Base-by-base conservation (phyloP, 2,329 filamentous ascomycete species). In the Cytospora leucostoma region DNA sequence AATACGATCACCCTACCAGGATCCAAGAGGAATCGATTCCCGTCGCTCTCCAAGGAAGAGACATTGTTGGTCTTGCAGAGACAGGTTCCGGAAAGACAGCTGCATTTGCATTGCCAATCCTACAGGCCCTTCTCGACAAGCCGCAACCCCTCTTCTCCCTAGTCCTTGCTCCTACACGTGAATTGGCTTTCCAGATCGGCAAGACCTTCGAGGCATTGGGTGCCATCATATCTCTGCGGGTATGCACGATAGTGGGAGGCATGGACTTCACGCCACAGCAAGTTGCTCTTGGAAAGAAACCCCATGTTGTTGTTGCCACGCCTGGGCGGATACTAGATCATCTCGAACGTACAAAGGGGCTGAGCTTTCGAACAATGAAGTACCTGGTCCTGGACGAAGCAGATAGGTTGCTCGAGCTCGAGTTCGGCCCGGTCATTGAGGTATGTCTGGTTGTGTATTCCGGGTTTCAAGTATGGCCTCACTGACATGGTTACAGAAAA, bases 1-100 rank as follows among this genome's bases (percentile, higher is more conserved):
- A 90, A 67, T 99, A 93, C 82, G 96, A 89, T 71, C 77, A 84
- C 34, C 92, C 95, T 0, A 99, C 94, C 1, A 89, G 93, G 0
- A 98, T 99, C 68, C 95, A 97, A 75, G 83, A 84, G 58, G 85
- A 96, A 74, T 84, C 93, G 0, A 96, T 98, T 70, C 94, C 94
- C 5, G 72, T 83, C 53, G 93, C 93, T 32, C 82, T 97, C 8
- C 77, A 89, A 70, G 89, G 89, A 57, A 85, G 90, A 72, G 93
- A 97, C 74, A 81, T 97, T 54, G 97, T 99, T 69, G 95, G 93
- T 50, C 83, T 98, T 58, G 95, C 95, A 37, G 94, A 99, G 77
- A 99, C 95, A 0, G 95, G 95, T 69, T 93, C 88, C 72, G 95
- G 95, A 77, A 99, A 98, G 80, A 98, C 95, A 0, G 94, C 93